phyloP scores from a whole-genome alignment of 2,329 filamentous ascomycete species.

The Pezizomycotina sp. region DNA sequence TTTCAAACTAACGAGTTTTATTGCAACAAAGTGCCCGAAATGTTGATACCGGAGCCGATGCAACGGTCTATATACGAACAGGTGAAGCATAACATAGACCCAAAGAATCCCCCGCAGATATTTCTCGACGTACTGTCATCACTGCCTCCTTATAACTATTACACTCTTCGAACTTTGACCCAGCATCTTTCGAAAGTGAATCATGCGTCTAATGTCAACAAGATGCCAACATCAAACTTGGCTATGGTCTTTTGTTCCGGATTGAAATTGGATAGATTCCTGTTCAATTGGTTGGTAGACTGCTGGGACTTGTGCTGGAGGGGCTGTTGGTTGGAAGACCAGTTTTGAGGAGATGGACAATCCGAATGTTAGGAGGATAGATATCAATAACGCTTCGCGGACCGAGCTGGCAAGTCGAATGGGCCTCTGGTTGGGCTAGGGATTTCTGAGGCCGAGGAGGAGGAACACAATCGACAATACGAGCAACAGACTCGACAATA shows the following conservation, averaged over 20 bases:
- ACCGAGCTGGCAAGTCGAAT: slow-evolving; percentile 6
- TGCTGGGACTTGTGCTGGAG: slow-evolving; percentile 25
- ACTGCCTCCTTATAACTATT: slow-evolving; percentile 25
- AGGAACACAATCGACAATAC: too few relatives aligned
- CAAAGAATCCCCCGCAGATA: slow-evolving; percentile 21
- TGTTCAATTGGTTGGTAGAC: slow-evolving; percentile 25
- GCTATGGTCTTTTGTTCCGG: slow-evolving; percentile 26
- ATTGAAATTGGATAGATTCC: slow-evolving; percentile 25
- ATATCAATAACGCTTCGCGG: slow-evolving; percentile 10
- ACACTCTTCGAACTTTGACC: slow-evolving; percentile 24
- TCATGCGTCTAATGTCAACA: slow-evolving; percentile 24
- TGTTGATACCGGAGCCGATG: slow-evolving; percentile 23
- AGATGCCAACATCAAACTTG: slow-evolving; percentile 25
- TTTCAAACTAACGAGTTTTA: too few relatives aligned
- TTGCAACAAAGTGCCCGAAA: slow-evolving; percentile 21
- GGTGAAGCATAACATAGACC: slow-evolving; percentile 24
- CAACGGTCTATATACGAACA: slow-evolving; percentile 25
- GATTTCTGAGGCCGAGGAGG: slow-evolving; percentile 4
- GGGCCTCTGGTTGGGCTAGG: slow-evolving; percentile 7
- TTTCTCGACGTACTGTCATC: slow-evolving; percentile 24
- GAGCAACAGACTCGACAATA: too few relatives aligned
- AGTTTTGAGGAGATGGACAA: slow-evolving; percentile 10
- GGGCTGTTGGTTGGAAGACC: slow-evolving; percentile 24
- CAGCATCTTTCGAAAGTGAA: slow-evolving; percentile 24
- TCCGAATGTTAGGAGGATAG: slow-evolving; percentile 2